phyloP scores from a whole-genome alignment of 2,329 filamentous ascomycete species.

The Cladosporium colombiae region DNA sequence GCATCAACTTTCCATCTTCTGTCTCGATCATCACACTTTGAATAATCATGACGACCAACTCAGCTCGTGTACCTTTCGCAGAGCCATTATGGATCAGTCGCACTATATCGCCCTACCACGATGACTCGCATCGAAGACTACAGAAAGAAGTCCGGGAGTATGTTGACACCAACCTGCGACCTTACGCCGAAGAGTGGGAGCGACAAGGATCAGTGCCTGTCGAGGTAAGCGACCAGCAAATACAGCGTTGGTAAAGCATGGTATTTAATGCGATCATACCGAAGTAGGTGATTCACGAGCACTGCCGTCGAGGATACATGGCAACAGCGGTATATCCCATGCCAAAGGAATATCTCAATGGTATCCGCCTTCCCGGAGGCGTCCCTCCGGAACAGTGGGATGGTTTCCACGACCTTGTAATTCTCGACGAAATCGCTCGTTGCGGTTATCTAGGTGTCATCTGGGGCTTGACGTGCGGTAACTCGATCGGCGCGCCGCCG shows the following conservation, averaged over 20 bases:
- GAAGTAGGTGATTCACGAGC: constrained; percentile 43
- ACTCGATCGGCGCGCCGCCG: constrained; percentile 64
- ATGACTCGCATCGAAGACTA: not conserved
- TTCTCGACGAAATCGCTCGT: constrained; percentile 34
- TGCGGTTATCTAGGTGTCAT: constrained; percentile 52
- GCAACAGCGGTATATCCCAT: constrained; percentile 40
- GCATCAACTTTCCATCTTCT: not conserved
- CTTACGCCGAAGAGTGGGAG: constrained; percentile 65
- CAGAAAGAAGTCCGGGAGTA: constrained; percentile 41
- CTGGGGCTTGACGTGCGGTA: constrained; percentile 60
- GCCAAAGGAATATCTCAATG: constrained; percentile 21
- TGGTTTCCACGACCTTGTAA: constrained; percentile 52
- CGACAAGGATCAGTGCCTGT: constrained; percentile 43
- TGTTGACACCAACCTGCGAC: constrained; percentile 59
- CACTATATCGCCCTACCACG: not conserved
- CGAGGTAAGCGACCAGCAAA: not conserved
- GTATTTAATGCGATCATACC: not conserved
- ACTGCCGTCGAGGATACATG: constrained; percentile 48
- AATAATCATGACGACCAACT: not conserved
- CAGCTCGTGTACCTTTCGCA: not conserved
- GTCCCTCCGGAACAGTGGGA: constrained; percentile 55
- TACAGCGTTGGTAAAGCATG: not conserved
- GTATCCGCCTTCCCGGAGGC: constrained; percentile 45
- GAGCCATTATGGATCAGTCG: not conserved
- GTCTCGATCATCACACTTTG: not conserved